Evolutionary conservation across 495 filamentous ascomycete species (phyloP).

Genomic region (Trichoderma virens): DNA sequence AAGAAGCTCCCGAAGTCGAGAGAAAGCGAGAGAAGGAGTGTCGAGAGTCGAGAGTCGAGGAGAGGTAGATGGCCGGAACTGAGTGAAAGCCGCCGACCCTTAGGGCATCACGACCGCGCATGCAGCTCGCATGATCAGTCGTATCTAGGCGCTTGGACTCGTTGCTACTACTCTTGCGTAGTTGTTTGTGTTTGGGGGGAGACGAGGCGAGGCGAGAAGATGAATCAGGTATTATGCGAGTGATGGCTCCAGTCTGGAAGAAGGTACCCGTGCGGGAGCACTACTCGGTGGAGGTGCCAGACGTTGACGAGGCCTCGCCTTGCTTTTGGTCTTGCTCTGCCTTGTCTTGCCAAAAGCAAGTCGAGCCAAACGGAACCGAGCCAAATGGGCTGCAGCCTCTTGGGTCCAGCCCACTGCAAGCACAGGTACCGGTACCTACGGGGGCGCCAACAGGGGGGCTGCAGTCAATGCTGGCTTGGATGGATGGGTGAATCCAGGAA

Average conservation of each 20-base stretch:
- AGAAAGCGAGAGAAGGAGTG: not conserved
- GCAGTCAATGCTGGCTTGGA: not conserved
- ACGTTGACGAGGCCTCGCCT: not conserved
- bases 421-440: not conserved
- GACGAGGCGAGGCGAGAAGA: not conserved
- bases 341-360: not conserved
- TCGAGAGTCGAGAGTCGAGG: not conserved
- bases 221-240: constrained; percentile 4
- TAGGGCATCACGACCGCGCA: constrained; percentile 5
- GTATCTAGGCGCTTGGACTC: constrained; percentile 5
- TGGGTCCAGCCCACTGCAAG: not conserved
- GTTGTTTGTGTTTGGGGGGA: not conserved
- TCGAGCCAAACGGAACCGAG: not conserved
- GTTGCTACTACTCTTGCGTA: not conserved
- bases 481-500: not conserved
- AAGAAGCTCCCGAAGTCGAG: not conserved
- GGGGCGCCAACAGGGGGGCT: not conserved
- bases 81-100: not conserved
- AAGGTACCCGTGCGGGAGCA: not conserved
- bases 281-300: not conserved
- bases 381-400: not conserved
- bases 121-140: constrained; percentile 5
- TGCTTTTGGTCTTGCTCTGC: not conserved
- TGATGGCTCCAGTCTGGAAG: not conserved
- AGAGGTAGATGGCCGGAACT: not conserved